Evolutionary conservation across 805 yeast species (phyloP).

Genomic region (Teunomyces pallodes): DNA sequence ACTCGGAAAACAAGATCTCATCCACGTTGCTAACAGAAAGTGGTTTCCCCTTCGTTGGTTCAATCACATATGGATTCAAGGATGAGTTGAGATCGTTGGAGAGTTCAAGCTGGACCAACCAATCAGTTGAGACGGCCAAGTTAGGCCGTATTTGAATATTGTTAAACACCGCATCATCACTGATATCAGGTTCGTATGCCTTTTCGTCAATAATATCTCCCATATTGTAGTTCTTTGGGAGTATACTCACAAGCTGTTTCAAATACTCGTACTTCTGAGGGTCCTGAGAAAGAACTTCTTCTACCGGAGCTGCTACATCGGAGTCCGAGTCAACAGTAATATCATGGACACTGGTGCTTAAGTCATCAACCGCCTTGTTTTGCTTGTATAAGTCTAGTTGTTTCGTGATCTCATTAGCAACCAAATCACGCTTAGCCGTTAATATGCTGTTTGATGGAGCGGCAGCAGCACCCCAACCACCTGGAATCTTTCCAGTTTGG

Average conservation of each 20-base stretch:
- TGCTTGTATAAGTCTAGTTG: conserved; percentile 21
- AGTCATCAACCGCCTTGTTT: conserved; percentile 18
- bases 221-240: conserved; percentile 29
- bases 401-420: conserved; percentile 28
- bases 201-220: conserved; percentile 53
- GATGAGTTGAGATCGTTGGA: conserved; percentile 44
- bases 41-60: conserved; percentile 7
- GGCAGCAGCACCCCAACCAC: conserved; percentile 30
- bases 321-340: conserved; percentile 29
- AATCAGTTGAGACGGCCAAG: conserved; percentile 52
- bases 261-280: conserved; percentile 21
- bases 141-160: conserved; percentile 40
- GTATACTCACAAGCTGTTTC: conserved; percentile 29
- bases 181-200: conserved; percentile 67
- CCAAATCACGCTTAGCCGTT: conserved; percentile 26
- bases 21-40: conserved; percentile 40
- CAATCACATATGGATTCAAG: conserved; percentile 30
- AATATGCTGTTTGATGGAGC: conserved; percentile 19
- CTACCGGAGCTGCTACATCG: conserved; percentile 10
- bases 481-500: conserved; percentile 34
- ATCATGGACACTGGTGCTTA: conserved; percentile 29
- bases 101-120: conserved; percentile 64
- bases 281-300: conserved; percentile 10
- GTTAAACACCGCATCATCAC: conserved; percentile 33
- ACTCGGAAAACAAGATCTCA: conserved; percentile 47